phyloP scores from a whole-genome alignment of 2,329 filamentous ascomycete genomes.

The Xylaria sp. region DNA sequence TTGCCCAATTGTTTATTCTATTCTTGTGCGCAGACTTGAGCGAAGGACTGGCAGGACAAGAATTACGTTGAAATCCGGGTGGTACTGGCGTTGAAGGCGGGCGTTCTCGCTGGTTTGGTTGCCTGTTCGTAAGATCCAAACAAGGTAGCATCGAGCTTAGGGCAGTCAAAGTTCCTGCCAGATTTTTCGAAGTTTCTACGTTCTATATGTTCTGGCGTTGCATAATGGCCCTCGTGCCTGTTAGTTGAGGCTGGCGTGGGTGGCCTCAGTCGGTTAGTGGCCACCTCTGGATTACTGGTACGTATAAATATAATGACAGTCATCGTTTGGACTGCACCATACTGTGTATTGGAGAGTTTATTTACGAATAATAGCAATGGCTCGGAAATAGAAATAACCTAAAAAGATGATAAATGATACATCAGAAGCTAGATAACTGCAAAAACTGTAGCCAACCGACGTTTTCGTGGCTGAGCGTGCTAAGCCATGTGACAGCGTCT shows the following conservation, averaged over 20 bases:
- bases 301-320: background rate
- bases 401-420: conserved; percentile 2
- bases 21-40: conserved; percentile 24
- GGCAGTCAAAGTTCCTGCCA: conserved; percentile 25
- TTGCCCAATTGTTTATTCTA: conserved; percentile 29
- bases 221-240: background rate
- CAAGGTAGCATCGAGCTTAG: conserved; percentile 18
- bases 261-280: no score
- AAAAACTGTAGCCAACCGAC: background rate
- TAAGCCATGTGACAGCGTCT: background rate
- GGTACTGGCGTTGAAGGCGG: conserved; percentile 35
- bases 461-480: background rate
- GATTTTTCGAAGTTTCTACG: background rate
- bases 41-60: conserved; percentile 26
- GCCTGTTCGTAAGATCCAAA: conserved; percentile 5
- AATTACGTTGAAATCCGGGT: conserved; percentile 24
- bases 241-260: background rate
- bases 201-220: conserved; percentile 7
- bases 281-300: background rate
- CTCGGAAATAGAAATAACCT: background rate
- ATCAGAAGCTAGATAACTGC: background rate
- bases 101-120: conserved; percentile 25
- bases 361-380: background rate
- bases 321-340: background rate
- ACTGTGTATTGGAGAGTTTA: background rate